Base-by-base conservation (phyloP, 1,284 basidiomycete species). In the Naganishia cerealis region DNA sequence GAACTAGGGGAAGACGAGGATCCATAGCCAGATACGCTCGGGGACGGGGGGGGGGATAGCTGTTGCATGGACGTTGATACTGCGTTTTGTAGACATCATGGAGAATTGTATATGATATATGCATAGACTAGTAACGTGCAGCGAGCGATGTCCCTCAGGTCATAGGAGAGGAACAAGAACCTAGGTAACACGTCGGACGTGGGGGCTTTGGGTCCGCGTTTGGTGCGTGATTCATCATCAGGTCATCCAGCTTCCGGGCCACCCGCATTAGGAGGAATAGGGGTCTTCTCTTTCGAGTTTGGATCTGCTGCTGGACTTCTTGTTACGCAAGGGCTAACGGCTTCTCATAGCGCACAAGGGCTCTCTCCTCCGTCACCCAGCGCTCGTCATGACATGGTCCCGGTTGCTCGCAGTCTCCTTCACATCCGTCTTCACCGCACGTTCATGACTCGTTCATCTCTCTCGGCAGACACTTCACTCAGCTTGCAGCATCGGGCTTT, bases 1-100 rank as follows among this genome's bases (percentile, higher is more conserved):
- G 61, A 63, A 24, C 26, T 63, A 26, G 61, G 61, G 18, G 61
- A 42, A 7, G 61, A 50, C 18, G 61, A 63, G 48, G 61, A 63
- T 42, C 21, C 36, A 33, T 63, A 63, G 21, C 21, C n/a, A 10
- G 24, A 24, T 15, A 46, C 29, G 29, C 29, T 33, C 29, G 29
- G 43, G n/a, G n/a, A n/a, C n/a, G n/a, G n/a, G n/a, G n/a, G n/a
- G n/a, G 7, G n/a, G 43, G n/a, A 7, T 18, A 40, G 61, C n/a
- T 18, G 48, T 21, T 21, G 55, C 29, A 29, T 53, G 38, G 29
- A 26, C 39, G 9, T 7, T 15, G 2, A n/a, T 16, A 42, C 16
- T 42, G 10, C 40, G 40, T 42, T 8, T 42, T 18, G 13, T 42
- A 42, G 40, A 18, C 40, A 33, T 33, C 29, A 33, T 33, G 29